Evolutionary conservation across 192 early-diverging fungal genomes (phyloP), one percentile per base, ranked within the genome.

Genomic region (Neocallimastix lanati): DNA sequence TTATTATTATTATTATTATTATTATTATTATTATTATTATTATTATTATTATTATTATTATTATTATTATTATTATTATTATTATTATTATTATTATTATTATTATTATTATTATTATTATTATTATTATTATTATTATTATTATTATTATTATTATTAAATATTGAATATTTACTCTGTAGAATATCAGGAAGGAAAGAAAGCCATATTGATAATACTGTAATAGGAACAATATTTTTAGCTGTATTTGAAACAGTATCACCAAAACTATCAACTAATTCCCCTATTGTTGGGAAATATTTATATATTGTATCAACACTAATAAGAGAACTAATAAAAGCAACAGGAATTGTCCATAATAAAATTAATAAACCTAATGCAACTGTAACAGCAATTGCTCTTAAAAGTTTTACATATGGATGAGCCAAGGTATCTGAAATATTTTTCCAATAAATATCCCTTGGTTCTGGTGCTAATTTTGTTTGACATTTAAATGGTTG

Each of bases 371-470:
- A 83, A 29, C 91, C 79, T 0, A 94, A 84, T 28, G 88, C 84
- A 2, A 86, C 78, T 79, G 86, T 86, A 29, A 91, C 87, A 11
- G 90, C 77, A 25, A 86, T 80, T 15, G 87, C 83, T 2, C 92
- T 87, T 28, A 87, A 79, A 27, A 86, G 83, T 76, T 86, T 85
- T 36, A 92, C 83, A 67, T 67, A 67, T 4, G 50, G 50, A 67
- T 67, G 50, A 2, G 50, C 50, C n/a, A 67, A 67, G 0, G 50
- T 67, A 67, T 67, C 25, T 78, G 86, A 88, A n/a, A 95, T 82
- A 80, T 93, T 93, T 58, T 89, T 85, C 93, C 92, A 95, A 79
- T 86, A 86, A 76, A 95, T 88, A 78, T 92, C 92, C 29, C 92
- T 89, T 29, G 93, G 93, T 80, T 93, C 92, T 12, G 93, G 92